Evolutionary conservation across 140 eudicot genomes (phyloP).

Genomic region (Oenanthe javanica): DNA sequence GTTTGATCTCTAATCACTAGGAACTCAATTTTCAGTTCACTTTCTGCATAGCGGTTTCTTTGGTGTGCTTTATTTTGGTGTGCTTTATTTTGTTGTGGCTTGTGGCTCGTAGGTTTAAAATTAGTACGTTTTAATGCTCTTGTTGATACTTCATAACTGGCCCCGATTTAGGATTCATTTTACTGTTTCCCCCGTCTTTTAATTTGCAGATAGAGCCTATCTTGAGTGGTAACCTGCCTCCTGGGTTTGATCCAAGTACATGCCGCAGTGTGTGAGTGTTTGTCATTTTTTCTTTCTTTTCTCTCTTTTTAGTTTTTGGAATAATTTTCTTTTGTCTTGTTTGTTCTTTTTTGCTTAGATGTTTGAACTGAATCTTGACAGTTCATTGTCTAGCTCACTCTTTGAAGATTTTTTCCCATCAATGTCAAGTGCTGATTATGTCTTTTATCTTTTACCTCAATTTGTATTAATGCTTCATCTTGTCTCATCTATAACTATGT

Average conservation of each 20-base stretch:
- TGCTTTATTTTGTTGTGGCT: not conserved
- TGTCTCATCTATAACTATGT: not conserved
- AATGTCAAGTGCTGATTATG: not conserved
- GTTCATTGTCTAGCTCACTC: not conserved
- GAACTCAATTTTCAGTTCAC: not conserved
- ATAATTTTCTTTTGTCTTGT: not conserved
- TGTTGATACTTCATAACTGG: not conserved
- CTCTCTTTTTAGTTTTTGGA: not conserved
- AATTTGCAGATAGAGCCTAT: constrained; percentile 95
- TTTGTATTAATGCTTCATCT: not conserved
- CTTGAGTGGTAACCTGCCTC: constrained; percentile 99
- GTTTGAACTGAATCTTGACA: not conserved
- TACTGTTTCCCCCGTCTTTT: constrained; percentile 8
- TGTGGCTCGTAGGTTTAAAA: not conserved
- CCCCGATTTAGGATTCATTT: not conserved
- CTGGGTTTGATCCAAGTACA: constrained; percentile 89
- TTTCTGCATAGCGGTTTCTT: not conserved
- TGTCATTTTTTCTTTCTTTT: constrained; percentile 8
- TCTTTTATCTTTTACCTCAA: not conserved
- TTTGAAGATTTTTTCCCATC: not conserved
- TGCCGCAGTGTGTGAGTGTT: constrained; percentile 99
- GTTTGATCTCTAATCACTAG: not conserved
- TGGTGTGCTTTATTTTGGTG: not conserved
- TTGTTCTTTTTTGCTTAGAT: not conserved
- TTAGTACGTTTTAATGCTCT: not conserved